A percentile compares a stretch with the other conserved stretches of the same genome.
phyloP scores from a whole-genome alignment of 768 basidiomycete genomes.

The Dioszegia aurantiaca region DNA sequence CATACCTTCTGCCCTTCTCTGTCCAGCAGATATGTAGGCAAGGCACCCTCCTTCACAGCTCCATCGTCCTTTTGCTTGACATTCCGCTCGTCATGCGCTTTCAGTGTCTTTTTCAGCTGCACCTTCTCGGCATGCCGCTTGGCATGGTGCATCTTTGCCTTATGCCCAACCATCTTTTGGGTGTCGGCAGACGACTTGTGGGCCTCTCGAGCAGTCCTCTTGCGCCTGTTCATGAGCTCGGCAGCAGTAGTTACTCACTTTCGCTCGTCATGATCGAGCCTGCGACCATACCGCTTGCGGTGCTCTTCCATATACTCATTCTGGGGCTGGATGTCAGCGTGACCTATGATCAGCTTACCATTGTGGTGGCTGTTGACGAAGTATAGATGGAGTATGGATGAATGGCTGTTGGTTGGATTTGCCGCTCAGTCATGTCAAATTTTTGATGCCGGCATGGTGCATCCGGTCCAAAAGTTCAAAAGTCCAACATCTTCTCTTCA shows the following conservation, averaged over 20 bases:
- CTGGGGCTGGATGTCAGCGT: conserved; percentile 45
- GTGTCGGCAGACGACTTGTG: conserved; percentile 71
- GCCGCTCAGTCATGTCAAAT: conserved; percentile 10
- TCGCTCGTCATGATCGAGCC: conserved; percentile 91
- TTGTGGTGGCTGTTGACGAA: conserved; percentile 14
- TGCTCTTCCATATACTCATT: conserved; percentile 99
- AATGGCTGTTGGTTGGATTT: no score
- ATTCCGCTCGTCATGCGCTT: conserved; percentile 97
- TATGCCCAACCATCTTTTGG: conserved; percentile 92
- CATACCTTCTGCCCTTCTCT: conserved; percentile 82
- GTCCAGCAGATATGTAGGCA: conserved; percentile 93
- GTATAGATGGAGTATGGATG: no score
- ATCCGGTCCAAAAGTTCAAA: no score
- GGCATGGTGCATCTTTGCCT: conserved; percentile 96
- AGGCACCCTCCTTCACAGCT: conserved; percentile 77
- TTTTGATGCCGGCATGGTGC: conserved; percentile 20
- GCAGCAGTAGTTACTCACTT: conserved; percentile 61
- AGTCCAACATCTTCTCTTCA: background rate
- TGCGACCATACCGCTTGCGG: conserved; percentile 92
- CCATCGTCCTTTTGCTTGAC: conserved; percentile 84
- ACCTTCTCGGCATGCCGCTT: conserved; percentile 97
- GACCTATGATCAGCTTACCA: conserved; percentile 19
- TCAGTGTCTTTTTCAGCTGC: conserved; percentile 98
- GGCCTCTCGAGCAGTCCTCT: conserved; percentile 54
- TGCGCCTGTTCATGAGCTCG: conserved; percentile 48